Percentiles rank a stretch among this genome's conserved stretches.
Conservation (phyloP, 306 rosid species). For the Corylus heterophylla region DNA sequence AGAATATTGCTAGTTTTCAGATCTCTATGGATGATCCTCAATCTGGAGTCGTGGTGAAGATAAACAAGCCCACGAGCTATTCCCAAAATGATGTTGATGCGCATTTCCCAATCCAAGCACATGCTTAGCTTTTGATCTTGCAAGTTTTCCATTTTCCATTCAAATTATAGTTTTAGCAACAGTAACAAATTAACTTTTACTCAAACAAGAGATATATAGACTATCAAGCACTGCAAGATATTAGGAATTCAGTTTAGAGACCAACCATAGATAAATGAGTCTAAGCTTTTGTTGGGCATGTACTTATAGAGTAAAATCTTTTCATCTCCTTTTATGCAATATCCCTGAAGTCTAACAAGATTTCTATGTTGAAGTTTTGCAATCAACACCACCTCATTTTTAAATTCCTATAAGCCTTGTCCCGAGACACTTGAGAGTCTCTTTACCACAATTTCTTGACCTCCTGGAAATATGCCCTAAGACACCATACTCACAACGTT, state of each 20-base stretch:
- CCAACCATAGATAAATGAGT: slow-evolving; percentile 51
- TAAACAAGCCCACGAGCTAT: slow-evolving; percentile 28
- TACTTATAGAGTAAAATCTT: slow-evolving; percentile 49
- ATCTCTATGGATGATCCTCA: slow-evolving; percentile 39
- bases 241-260: background rate
- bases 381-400: slow-evolving; percentile 41
- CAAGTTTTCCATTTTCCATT: slow-evolving; percentile 2
- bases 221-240: background rate
- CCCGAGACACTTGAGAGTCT: slow-evolving; percentile 46
- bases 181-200: background rate
- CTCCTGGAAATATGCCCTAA: slow-evolving; percentile 39
- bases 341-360: slow-evolving; percentile 51
- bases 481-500: background rate
- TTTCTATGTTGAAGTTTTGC: slow-evolving; percentile 56
- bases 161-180: background rate
- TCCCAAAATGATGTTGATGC: slow-evolving; percentile 46
- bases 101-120: slow-evolving; percentile 37
- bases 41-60: slow-evolving; percentile 41
- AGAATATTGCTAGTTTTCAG: slow-evolving; percentile 41
- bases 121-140: slow-evolving; percentile 29
- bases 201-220: background rate
- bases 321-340: slow-evolving; percentile 41
- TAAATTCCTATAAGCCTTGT: slow-evolving; percentile 54
- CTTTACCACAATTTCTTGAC: slow-evolving; percentile 44
- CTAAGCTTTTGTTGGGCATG: slow-evolving; percentile 54